Percentiles rank a stretch among this genome's conserved stretches.
phyloP scores from a whole-genome alignment of 805 yeast species.

The Lipomyces mesembrius region DNA sequence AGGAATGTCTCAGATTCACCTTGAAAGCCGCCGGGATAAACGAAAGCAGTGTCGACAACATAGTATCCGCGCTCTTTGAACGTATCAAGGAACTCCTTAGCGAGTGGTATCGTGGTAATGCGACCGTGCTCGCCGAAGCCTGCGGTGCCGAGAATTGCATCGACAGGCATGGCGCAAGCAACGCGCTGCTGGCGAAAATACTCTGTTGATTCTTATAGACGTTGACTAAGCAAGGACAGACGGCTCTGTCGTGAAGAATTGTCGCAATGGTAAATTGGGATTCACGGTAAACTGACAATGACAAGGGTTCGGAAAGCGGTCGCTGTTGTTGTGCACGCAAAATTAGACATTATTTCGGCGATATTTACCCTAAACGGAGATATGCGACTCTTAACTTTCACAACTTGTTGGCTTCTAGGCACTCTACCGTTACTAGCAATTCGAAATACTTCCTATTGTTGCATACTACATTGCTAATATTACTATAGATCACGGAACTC shows the following conservation, averaged over 20 bases:
- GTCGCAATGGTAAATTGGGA: not conserved
- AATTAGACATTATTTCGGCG: no score
- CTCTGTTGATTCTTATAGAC: not conserved
- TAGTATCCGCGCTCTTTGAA: conserved; percentile 21
- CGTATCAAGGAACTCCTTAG: conserved; percentile 29
- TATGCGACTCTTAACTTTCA: not conserved
- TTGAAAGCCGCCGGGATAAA: conserved; percentile 34
- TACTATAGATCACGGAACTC: no score
- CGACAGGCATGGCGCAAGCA: conserved; percentile 22
- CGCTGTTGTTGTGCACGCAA: not conserved
- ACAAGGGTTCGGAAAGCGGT: not conserved
- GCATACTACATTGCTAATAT: no score
- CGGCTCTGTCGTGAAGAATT: not conserved
- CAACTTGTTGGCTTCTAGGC: no score
- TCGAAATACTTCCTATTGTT: no score
- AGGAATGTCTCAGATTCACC: conserved; percentile 35
- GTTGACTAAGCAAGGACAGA: not conserved
- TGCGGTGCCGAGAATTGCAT: conserved; percentile 36
- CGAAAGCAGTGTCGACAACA: conserved; percentile 34
- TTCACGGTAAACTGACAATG: no score
- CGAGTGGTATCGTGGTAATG: conserved; percentile 27
- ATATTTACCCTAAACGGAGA: not conserved
- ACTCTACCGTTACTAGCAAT: no score
- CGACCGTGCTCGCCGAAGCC: conserved; percentile 37
- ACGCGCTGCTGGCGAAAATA: not conserved